Conservation (phyloP, 768 basidiomycete species). For the Panaeolus papilionaceus region DNA sequence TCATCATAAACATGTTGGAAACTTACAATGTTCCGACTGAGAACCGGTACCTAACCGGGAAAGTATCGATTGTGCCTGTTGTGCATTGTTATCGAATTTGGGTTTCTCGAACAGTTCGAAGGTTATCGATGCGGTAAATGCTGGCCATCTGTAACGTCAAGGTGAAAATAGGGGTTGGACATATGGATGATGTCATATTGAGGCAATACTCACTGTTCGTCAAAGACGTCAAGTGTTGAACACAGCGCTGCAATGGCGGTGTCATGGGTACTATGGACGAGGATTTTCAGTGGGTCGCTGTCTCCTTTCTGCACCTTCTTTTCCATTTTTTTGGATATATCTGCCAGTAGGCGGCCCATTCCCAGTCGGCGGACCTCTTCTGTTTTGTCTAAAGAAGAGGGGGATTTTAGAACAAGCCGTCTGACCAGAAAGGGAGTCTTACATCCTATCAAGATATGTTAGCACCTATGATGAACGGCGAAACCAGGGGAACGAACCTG, state of each 20-base stretch:
- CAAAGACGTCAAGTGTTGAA: constrained; percentile 73
- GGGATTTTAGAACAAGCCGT: neutral
- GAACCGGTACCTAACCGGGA: neutral
- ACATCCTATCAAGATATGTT: constrained; percentile 46
- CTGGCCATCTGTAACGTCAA: constrained; percentile 62
- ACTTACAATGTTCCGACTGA: constrained; percentile 37
- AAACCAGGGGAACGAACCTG: constrained; percentile 41
- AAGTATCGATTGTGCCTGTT: neutral
- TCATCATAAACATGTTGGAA: neutral
- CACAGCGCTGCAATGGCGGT: constrained; percentile 70
- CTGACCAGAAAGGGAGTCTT: constrained; percentile 22
- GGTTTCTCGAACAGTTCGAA: constrained; percentile 72
- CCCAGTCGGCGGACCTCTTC: constrained; percentile 79
- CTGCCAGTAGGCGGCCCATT: constrained; percentile 76
- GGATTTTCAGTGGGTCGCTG: constrained; percentile 61
- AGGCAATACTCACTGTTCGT: constrained; percentile 57
- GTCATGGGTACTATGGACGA: constrained; percentile 77
- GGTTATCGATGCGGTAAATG: constrained; percentile 75
- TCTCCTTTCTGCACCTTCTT: constrained; percentile 53
- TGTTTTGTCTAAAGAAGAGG: constrained; percentile 57
- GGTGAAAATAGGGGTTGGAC: constrained; percentile 10
- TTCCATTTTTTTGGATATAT: constrained; percentile 69
- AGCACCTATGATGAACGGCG: neutral
- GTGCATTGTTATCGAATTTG: constrained; percentile 23
- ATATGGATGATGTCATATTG: neutral